Evolutionary conservation across 495 filamentous ascomycete species (phyloP).

Genomic region (Aspergillus hancockii): DNA sequence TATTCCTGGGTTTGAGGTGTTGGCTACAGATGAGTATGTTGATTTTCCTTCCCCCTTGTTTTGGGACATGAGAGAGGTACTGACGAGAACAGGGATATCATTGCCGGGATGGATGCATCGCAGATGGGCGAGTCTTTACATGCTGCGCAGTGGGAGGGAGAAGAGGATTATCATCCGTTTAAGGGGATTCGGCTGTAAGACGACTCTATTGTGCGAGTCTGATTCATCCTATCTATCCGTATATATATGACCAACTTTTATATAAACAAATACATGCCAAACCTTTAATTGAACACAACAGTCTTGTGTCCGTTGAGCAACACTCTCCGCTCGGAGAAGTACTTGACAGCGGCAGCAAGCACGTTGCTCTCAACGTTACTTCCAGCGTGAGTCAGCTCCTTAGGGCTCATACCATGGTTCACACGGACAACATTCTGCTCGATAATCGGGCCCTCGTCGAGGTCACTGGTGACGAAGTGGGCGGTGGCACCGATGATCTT

Average conservation of each 20-base stretch:
- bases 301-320: slow-evolving; percentile 73
- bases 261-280: background rate
- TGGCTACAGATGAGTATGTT: slow-evolving; percentile 33
- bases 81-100: slow-evolving; percentile 34
- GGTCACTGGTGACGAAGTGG: slow-evolving; percentile 73
- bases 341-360: slow-evolving; percentile 70
- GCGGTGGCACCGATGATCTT: slow-evolving; percentile 80
- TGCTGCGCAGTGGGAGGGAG: slow-evolving; percentile 36
- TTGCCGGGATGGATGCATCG: slow-evolving; percentile 46
- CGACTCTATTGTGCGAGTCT: background rate
- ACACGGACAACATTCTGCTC: slow-evolving; percentile 73
- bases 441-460: slow-evolving; percentile 78
- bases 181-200: slow-evolving; percentile 19
- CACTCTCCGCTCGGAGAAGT: slow-evolving; percentile 68
- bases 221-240: background rate
- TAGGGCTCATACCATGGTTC: slow-evolving; percentile 67
- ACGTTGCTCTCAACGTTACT: slow-evolving; percentile 77
- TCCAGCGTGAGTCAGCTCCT: slow-evolving; percentile 69
- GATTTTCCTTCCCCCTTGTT: background rate
- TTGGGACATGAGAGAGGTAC: background rate
- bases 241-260: background rate
- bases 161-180: slow-evolving; percentile 49
- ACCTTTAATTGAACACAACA: slow-evolving; percentile 62
- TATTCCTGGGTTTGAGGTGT: slow-evolving; percentile 35
- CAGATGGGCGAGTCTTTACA: slow-evolving; percentile 51